phyloP scores from a whole-genome alignment of 352 stramenopile genomes.

The Globisporangium camurandrum region DNA sequence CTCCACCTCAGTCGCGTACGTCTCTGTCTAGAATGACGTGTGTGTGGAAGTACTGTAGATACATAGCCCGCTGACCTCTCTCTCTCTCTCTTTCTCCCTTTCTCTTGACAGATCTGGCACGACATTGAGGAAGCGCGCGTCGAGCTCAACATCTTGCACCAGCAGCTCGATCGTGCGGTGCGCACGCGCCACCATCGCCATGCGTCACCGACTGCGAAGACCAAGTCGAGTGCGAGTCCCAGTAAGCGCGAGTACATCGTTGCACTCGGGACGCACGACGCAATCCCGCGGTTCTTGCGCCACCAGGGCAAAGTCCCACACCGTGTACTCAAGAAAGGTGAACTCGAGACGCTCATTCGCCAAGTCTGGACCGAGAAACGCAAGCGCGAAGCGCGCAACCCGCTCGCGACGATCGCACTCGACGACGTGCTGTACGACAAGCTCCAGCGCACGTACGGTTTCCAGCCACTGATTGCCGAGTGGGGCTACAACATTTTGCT shows the following conservation, averaged over 20 bases:
- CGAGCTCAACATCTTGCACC: conserved; percentile 65
- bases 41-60: neutral
- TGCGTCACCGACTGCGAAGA: conserved; percentile 10
- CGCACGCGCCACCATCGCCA: conserved; percentile 22
- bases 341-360: conserved; percentile 58
- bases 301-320: conserved; percentile 67
- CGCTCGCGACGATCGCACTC: conserved; percentile 28
- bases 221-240: no score
- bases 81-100: neutral
- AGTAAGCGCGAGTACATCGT: conserved; percentile 62
- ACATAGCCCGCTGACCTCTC: neutral
- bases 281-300: conserved; percentile 60
- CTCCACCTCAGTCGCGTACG: conserved; percentile 62
- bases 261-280: conserved; percentile 43
- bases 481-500: conserved; percentile 85
- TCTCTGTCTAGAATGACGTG: neutral
- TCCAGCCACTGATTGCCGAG: conserved; percentile 73
- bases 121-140: conserved; percentile 71
- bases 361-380: conserved; percentile 74
- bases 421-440: conserved; percentile 74
- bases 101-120: conserved; percentile 52
- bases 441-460: conserved; percentile 71
- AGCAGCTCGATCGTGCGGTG: conserved; percentile 42
- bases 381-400: conserved; percentile 54
- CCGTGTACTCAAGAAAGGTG: conserved; percentile 51